Evolutionary conservation across 495 filamentous ascomycete species (phyloP), one percentile per base, ranked within the genome.

Genomic region (Geoglossum glabrum): DNA sequence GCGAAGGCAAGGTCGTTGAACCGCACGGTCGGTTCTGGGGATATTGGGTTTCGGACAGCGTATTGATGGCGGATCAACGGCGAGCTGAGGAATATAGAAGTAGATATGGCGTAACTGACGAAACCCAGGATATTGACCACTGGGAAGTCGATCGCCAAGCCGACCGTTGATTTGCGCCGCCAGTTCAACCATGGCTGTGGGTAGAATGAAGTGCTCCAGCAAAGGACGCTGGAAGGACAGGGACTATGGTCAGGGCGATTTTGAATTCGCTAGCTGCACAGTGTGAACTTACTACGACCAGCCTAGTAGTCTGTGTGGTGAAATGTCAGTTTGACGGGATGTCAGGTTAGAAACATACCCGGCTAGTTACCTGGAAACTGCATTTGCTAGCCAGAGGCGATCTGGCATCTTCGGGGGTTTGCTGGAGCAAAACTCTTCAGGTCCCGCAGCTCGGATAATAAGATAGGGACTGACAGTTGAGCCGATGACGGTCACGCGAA

Each of bases 1-100:
- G 86, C 86, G 65, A 95, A 98, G 1, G 81, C 81, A 26, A 98
- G 73, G 67, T 98, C 92, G 65, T 97, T 98, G 67, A 85, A 79
- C 31, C 83, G 79, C 27, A 95, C 90, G 0, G 89, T 95, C 0
- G 90, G 84, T 31, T 83, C 79, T 15, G 82, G 76, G 0, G 80
- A 76, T 15, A 73, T 64, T 0, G 81, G 81, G 64, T 97, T 77
- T 31, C 93, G 79, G n/a, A 76, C 74, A 7, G 86, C 88, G 71
- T 98, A 98, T 67, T 98, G 84, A 9, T 71, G 66, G 11, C 83
- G 81, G 52, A 98, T 84, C 6, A 80, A 64, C 0, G 85, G 75
- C 8, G 87, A 94, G 64, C 79, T 92, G 51, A 90, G 79, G 62
- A 96, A 86, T 0, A 76, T 71, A 5, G 68, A 55, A 36, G 83